Base-by-base conservation (phyloP, 768 basidiomycete species). In the Boletus reticulatus region DNA sequence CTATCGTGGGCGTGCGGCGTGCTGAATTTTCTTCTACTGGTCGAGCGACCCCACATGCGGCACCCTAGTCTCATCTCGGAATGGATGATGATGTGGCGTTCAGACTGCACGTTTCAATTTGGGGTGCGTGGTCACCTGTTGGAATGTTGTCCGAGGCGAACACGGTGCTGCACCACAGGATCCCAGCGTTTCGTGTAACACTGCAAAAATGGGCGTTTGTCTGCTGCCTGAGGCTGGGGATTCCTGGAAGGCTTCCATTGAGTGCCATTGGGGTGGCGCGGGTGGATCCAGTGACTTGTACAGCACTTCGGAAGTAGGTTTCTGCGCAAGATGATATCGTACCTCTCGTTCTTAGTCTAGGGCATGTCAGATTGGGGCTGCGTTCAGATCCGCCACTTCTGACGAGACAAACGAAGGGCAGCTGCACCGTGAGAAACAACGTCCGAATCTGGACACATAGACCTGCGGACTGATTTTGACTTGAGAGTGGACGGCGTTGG, bases 121-220 rank as follows among this genome's bases (percentile, higher is more conserved):
- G 41, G 49, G 36, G 37, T 37, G 43, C 31, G 10, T 45, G 52
- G 46, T 42, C 34, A 32, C 17, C 32, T 24, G 37, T 17, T 24
- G 19, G 31, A 37, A 22, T 45, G 41, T 31, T 48, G 41, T 65
- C 63, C 64, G 64, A 64, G 61, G 63, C 27, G 64, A 63, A 60
- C 48, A 48, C 44, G 38, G 53, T 46, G 47, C 43, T 43, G 38
- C 12, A 24, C 19, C 19, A 56, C 50, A 48, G 62, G 41, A 45
- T 48, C 43, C 31, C 45, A 56, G 34, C 22, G 31, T 46, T 44
- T 39, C 48, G 46, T 24, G 42, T 45, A 34, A 31, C 19, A 20
- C 54, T 19, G 49, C 50, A 42, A 44, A 38, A 10, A 42, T 16
- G 32, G 27, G 12, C 47, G 19, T 10, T 27, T 24, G 38, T 10